Base-by-base conservation (phyloP, 768 basidiomycete genomes). In the Amanita inopinata region DNA sequence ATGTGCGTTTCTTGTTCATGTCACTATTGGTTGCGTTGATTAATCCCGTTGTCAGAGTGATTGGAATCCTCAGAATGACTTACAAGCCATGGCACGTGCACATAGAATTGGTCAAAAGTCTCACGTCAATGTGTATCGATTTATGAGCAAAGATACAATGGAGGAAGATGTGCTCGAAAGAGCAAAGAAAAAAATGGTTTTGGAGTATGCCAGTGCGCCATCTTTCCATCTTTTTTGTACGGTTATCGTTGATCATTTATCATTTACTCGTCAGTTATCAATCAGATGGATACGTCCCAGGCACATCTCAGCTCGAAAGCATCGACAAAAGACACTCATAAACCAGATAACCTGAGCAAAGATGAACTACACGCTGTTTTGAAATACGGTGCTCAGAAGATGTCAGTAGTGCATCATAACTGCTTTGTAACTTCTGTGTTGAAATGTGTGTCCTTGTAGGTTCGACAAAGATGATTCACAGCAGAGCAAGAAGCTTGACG, bases 221-320 rank as follows among this genome's bases (percentile, higher is more conserved):
- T 43, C 28, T n/a, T 42, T 33, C 17, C 23, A 14, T n/a, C n/a
- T 19, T 19, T 22, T 33, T 10, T 24, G 5, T 19, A 11, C 20
- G 20, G 35, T 12, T 10, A 18, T 9, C 6, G 27, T 2, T 9
- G 15, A 32, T 19, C 7, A 42, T 19, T 42, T 24, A 57, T 54
- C 33, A 53, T 24, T 19, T 33, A 14, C 30, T 38, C 17, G 22
- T 24, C 59, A 96, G 92, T 99, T 67, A 97, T 99, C 70, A 96
- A 97, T 64, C 94, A 98, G 65, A 96, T 98, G 87, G 96, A 99
- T 65, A 99, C 96, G 17, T 92, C 93, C 31, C 96, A 97, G 51
- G 88, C 89, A 32, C 89, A 97, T 63, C 78, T 99, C 40, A 83
- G 89, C 57, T 83, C 85, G 44, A 91, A 90, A 55, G 72, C 72